Percentiles rank a stretch among this genome's conserved stretches.
phyloP scores from a whole-genome alignment of 1,284 basidiomycete species.

The Boletus smithii region DNA sequence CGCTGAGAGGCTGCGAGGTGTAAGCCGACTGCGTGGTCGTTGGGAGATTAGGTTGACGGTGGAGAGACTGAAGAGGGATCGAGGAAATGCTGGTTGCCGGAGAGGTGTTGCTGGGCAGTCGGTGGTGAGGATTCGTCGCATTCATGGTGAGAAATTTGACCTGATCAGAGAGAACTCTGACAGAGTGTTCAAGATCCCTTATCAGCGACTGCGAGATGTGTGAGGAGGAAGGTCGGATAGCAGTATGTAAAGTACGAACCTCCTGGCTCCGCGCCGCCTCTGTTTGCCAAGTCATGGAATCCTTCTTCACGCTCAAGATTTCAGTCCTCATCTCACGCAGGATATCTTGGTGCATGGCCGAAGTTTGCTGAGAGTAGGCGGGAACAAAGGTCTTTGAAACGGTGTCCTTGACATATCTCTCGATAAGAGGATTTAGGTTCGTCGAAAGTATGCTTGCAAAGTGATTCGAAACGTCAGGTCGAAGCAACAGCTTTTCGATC shows the following conservation, averaged over 20 bases:
- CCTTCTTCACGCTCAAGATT: slow-evolving; percentile 70
- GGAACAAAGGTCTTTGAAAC: slow-evolving; percentile 71
- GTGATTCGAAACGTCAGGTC: slow-evolving; percentile 72
- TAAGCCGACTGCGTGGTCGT: slow-evolving; percentile 37
- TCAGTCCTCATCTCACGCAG: slow-evolving; percentile 70
- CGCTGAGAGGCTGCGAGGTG: slow-evolving; percentile 28
- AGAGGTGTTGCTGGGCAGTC: slow-evolving; percentile 24
- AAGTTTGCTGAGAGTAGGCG: slow-evolving; percentile 65
- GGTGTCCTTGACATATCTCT: slow-evolving; percentile 76
- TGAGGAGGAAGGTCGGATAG: slow-evolving; percentile 7
- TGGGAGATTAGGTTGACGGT: slow-evolving; percentile 44
- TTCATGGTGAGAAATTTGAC: slow-evolving; percentile 72
- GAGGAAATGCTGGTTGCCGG: slow-evolving; percentile 24
- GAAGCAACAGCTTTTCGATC: slow-evolving; percentile 70
- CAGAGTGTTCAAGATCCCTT: slow-evolving; percentile 72
- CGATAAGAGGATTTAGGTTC: slow-evolving; percentile 67
- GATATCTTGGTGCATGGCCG: slow-evolving; percentile 72
- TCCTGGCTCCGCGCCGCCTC: slow-evolving; percentile 74
- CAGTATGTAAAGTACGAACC: slow-evolving; percentile 40
- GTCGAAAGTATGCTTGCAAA: slow-evolving; percentile 68
- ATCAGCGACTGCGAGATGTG: slow-evolving; percentile 53
- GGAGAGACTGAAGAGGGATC: slow-evolving; percentile 29
- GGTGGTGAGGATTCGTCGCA: slow-evolving; percentile 33
- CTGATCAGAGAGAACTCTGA: slow-evolving; percentile 70
- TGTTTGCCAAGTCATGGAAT: slow-evolving; percentile 72